Evolutionary conservation across 768 basidiomycete genomes (phyloP), one percentile per base, ranked within the genome.

Genomic region (Gloeostereum incarnatum): DNA sequence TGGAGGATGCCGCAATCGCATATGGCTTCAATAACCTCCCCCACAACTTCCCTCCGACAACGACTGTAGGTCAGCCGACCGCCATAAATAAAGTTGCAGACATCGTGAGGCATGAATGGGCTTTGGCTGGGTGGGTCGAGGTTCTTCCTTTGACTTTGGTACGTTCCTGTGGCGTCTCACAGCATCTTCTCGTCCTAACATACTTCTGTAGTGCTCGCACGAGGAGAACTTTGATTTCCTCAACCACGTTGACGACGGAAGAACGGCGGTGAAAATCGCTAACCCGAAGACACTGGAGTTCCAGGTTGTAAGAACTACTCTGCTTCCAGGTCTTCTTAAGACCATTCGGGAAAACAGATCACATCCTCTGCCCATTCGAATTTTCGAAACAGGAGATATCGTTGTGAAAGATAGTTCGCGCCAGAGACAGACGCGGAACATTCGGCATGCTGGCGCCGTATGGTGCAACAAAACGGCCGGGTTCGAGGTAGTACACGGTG

Each of bases 261-360:
- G 73, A 24, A 72, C 75, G 16, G 94, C 85, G 1, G 79, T 98
- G 45, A 85, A 84, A 50, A 89, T 98, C 44, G 91, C 86, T 41
- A 99, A 99, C 61, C 96, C 96, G 1, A 97, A 96, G 64, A 90
- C 96, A 17, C 73, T 90, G 47, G 96, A 98, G 58, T 98, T 96
- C 63, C 96, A 99, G 62, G 85, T 98, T 41, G 91, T 98, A 31
- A 86, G 96, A 45, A 97, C 96, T 1, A 90, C 93, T 19, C 79
- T 99, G 38, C 66, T 99, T 5, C 93, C 94, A 10, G 96, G 96
- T 36, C 77, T 99, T 31, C 78, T 99, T 49, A 99, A 99, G 65
- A 96, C 93, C 13, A 69, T 96, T 31, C 83, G 96, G 49, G 96
- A 99, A 65, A 99, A 99, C 65, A 80, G 87, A 36, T 88, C 88